Base-by-base conservation (phyloP, 2,329 filamentous ascomycete species). In the Aureobasidium sp. region DNA sequence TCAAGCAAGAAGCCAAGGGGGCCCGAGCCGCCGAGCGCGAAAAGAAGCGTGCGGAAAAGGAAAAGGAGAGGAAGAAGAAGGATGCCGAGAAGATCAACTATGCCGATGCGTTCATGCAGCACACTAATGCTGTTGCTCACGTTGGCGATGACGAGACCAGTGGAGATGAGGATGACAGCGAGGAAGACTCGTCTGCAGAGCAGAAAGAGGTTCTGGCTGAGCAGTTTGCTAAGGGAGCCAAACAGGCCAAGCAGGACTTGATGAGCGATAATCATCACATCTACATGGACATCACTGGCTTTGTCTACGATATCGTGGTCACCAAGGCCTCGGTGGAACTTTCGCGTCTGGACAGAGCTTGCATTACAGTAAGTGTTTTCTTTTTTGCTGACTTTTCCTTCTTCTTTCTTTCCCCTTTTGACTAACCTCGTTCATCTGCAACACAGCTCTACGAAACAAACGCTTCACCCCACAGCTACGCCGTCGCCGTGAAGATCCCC, bases 371-470 rank as follows among this genome's bases (percentile, higher is more conserved):
- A 74, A 73, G 81, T 73, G 5, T 29, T 29, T 29, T 29, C 27
- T 5, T 5, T 29, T 29, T 29, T 9, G 27, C 27, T 29, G 27
- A 29, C 10, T 2, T 9, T 45, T 17, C 2, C 6, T 17, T 27
- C 17, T 7, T 46, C 15, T 2, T 25, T 13, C 21, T 15, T n/a
- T n/a, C n/a, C 19, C 6, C 19, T 15, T 43, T 25, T 25, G 27
- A 57, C 64, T 49, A 29, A 45, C 43, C 45, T 67, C n/a, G 63
- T 40, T 65, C 61, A 53, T 57, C 17, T n/a, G n/a, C n/a, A n/a
- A 61, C 69, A 31, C 64, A 90, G 86, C 77, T 92, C 54, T 89
- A 84, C 74, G 83, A 90, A 70, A 87, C 85, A 5, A 78, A 83
- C 62, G 74, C 78, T 11, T 72, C 74, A 15, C 86, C 86, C 0